These are phyloP conservation scores for Cryptococcus sp. DNA, from an alignment of 1,284 basidiomycete species.

Conservation along the genomic window DNA sequence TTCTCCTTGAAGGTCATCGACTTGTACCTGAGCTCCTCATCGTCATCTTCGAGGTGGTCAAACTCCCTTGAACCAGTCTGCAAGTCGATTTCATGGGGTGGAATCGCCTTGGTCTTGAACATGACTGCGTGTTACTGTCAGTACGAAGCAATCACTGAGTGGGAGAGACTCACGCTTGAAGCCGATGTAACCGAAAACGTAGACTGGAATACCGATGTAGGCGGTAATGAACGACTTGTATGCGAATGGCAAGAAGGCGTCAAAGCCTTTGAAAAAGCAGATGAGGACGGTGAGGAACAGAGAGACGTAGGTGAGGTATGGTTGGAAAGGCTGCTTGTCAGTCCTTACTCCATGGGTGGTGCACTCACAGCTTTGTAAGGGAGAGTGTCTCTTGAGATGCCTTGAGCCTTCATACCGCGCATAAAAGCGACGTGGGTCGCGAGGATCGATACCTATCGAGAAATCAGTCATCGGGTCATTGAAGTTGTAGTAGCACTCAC, in stretches of 20 bases:
- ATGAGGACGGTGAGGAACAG: conserved; percentile 63
- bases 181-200: conserved; percentile 61
- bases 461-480: conserved; percentile 1
- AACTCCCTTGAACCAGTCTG: conserved; percentile 65
- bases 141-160: background rate
- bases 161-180: conserved; percentile 57
- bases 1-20: conserved; percentile 41
- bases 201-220: conserved; percentile 54
- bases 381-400: conserved; percentile 63
- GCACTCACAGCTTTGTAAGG: conserved; percentile 62
- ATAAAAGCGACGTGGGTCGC: conserved; percentile 71
- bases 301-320: conserved; percentile 56
- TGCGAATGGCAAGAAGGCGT: conserved; percentile 61
- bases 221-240: conserved; percentile 64
- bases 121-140: conserved; percentile 35
- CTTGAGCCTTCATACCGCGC: conserved; percentile 67
- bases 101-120: conserved; percentile 60
- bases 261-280: conserved; percentile 69
- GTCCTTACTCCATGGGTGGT: too few relatives aligned
- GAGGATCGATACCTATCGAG: conserved; percentile 60
- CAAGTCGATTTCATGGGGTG: conserved; percentile 63
- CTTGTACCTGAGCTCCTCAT: conserved; percentile 35
- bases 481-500: conserved; percentile 6
- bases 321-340: conserved; percentile 25
- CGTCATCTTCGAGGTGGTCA: conserved; percentile 62